Percentiles rank a stretch among this genome's conserved stretches.
phyloP scores from a whole-genome alignment of 305 asterid genomes.

The Solanum hybrid region DNA sequence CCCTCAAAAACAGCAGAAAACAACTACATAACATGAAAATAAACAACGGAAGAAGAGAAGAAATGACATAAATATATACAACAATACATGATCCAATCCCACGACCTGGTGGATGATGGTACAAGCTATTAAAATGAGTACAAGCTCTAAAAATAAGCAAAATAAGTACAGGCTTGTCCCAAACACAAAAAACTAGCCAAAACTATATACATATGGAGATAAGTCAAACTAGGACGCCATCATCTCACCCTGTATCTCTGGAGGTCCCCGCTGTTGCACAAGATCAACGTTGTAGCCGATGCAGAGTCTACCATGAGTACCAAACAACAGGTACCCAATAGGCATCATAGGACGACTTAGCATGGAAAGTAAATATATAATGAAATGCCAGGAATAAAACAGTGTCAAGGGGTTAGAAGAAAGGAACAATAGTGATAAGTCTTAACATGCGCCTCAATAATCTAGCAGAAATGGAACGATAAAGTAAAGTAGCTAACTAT shows the following conservation, averaged over 20 bases:
- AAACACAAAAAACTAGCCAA: not conserved
- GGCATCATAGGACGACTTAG: not conserved
- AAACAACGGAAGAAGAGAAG: not conserved
- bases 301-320: not conserved
- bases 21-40: not conserved
- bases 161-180: not conserved
- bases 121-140: not conserved
- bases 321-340: not conserved
- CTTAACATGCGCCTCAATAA: not conserved
- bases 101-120: not conserved
- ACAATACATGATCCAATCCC: not conserved
- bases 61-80: not conserved
- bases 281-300: not conserved
- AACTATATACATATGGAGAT: not conserved
- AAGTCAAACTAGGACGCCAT: not conserved
- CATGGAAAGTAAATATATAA: not conserved
- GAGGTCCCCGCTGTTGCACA: not conserved
- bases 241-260: not conserved
- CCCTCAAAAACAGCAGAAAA: not conserved
- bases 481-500: not conserved
- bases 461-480: not conserved
- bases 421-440: not conserved
- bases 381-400: not conserved
- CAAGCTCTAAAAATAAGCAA: not conserved
- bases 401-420: not conserved